These are phyloP conservation scores for Paracamarosporium sp. DNA, from an alignment of 2,329 filamentous ascomycete genomes.

Conservation along the genomic window DNA sequence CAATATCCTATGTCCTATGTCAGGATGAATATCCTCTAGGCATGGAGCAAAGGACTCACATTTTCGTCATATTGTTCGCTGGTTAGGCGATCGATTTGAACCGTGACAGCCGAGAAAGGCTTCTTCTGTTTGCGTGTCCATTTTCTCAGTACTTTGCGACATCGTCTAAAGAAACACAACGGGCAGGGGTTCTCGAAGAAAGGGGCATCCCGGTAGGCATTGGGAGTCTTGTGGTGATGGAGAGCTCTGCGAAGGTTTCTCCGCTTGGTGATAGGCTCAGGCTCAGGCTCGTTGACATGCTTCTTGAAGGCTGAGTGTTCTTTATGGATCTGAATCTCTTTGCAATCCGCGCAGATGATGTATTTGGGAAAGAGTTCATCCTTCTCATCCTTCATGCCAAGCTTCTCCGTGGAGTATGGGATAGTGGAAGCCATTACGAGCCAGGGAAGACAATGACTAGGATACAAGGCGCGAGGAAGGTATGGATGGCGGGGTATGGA, in stretches of 20 bases:
- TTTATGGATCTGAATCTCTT: conserved; percentile 4
- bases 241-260: conserved; percentile 18
- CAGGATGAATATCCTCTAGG: neutral
- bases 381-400: conserved; percentile 16
- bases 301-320: neutral
- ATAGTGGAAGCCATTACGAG: conserved; percentile 19
- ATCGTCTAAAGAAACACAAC: conserved; percentile 33
- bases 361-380: conserved; percentile 21
- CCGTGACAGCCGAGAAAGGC: conserved; percentile 92
- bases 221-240: conserved; percentile 31
- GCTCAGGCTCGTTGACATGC: neutral
- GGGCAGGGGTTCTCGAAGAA: conserved; percentile 38
- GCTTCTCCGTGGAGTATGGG: conserved; percentile 13
- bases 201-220: conserved; percentile 30
- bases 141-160: conserved; percentile 30
- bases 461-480: conserved; percentile 1
- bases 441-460: neutral
- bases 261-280: conserved; percentile 1
- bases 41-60: conserved; percentile 21
- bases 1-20: conserved; percentile 61
- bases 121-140: conserved; percentile 57
- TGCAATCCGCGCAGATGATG: conserved; percentile 10
- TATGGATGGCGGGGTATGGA: conserved; percentile 13
- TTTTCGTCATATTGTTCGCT: conserved; percentile 90
- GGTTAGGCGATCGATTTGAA: conserved; percentile 88